Evolutionary conservation across 192 early-diverging fungal species (phyloP).

Genomic region (Linderina pennispora): DNA sequence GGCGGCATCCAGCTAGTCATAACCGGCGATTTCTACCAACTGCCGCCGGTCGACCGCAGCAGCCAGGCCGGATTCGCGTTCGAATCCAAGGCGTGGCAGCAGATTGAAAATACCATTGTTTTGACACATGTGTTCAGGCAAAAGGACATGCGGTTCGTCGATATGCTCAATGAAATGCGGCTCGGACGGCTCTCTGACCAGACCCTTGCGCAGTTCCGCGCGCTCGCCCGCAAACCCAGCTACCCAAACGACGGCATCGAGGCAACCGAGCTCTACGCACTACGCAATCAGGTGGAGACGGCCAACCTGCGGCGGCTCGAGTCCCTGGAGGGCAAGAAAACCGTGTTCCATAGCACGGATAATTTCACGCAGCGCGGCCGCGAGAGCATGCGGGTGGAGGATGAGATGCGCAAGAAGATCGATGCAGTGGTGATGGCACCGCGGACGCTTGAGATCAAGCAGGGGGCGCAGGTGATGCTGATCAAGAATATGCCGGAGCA

Average conservation of each 20-base stretch:
- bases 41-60: conserved; percentile 60
- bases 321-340: conserved; percentile 44
- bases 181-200: conserved; percentile 57
- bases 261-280: conserved; percentile 68
- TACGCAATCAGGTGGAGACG: conserved; percentile 68
- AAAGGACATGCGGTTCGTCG: conserved; percentile 69
- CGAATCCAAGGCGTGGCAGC: conserved; percentile 55
- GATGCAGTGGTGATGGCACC: conserved; percentile 43
- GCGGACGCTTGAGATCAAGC: conserved; percentile 58
- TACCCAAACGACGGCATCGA: conserved; percentile 56
- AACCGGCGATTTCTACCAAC: conserved; percentile 78
- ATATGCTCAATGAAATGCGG: conserved; percentile 83
- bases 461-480: conserved; percentile 82
- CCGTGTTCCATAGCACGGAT: conserved; percentile 50
- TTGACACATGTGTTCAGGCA: conserved; percentile 82
- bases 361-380: conserved; percentile 6
- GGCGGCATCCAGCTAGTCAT: conserved; percentile 73
- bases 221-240: conserved; percentile 44
- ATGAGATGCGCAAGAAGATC: conserved; percentile 23
- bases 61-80: conserved; percentile 56
- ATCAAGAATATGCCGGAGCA: conserved; percentile 63
- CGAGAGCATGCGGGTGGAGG: background rate
- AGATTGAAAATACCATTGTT: conserved; percentile 53
- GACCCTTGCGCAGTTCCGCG: conserved; percentile 47
- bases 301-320: conserved; percentile 58